Evolutionary conservation across 2,329 filamentous ascomycete species (phyloP), one percentile per base, ranked within the genome.

Genomic region (Thielaviopsis ethacetica): DNA sequence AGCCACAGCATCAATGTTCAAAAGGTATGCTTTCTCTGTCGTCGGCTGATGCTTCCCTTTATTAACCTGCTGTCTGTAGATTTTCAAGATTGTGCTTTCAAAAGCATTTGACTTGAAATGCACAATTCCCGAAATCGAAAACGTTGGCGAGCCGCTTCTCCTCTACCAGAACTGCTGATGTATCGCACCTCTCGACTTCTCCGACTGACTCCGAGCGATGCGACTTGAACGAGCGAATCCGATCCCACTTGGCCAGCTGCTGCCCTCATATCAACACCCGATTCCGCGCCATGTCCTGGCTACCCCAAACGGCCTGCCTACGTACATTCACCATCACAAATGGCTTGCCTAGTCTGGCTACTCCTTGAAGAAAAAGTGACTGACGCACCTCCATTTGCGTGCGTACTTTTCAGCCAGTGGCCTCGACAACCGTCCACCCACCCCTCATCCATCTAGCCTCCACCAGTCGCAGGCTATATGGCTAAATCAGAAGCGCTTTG

Each of bases 1-100:
- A 96, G 91, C 70, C 93, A 98, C 74, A 96, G 91, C 72, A 98
- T 98, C 77, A 98, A 98, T 67, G 93, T 98, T 63, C 93, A 98
- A 74, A 98, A 83, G 86, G 91, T 95, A 69, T 13, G 30, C 21
- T 34, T 19, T 26, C 13, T 51, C 21, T 34, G n/a, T 26, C 21
- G 21, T 2, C 57, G 17, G 56, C 50, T 17, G 55, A 61, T 0
- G 17, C 15, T 12, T n/a, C 26, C n/a, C 10, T 26, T 22, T 21
- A 19, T 24, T 52, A 58, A 57, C 59, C 54, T 13, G 13, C 1
- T 21, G 7, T 1, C 34, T 21, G 17, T 66, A 97, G 91, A 98
- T 98, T 68, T 98, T 98, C 82, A 98, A 98, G 73, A 98, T 98
- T 66, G 93, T 98, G 60, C 80, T 98, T 24, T 95, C 91, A 63